phyloP scores from a whole-genome alignment of 345 rosid genomes.

The Capsella bursapastoris region DNA sequence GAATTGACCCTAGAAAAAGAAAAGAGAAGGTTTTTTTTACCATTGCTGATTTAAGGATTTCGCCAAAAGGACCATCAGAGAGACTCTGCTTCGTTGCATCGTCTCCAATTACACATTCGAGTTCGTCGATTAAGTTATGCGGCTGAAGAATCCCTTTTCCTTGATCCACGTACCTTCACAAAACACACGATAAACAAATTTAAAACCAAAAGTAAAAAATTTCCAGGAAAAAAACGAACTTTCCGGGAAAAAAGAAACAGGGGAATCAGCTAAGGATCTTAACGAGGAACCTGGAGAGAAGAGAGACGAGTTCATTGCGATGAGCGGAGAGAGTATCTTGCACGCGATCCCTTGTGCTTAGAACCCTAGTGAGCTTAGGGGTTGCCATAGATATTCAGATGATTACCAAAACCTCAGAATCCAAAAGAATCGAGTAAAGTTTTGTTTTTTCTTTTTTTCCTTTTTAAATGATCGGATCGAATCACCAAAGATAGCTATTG shows the following conservation, averaged over 20 bases:
- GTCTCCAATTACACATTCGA: slow-evolving; percentile 62
- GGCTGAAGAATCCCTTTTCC: slow-evolving; percentile 94
- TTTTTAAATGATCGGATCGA: slow-evolving; percentile 19
- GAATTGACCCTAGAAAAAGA: not conserved
- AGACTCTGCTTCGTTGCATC: slow-evolving; percentile 58
- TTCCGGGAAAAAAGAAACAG: not conserved
- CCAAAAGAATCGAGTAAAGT: not conserved
- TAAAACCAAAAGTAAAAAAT: not conserved
- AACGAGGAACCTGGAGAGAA: slow-evolving; percentile 77
- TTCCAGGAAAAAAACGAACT: not conserved
- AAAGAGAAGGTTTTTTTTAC: slow-evolving; percentile 43
- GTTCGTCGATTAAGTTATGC: slow-evolving; percentile 84
- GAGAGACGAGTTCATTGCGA: slow-evolving; percentile 89
- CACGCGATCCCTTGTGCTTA: slow-evolving; percentile 87
- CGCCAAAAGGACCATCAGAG: slow-evolving; percentile 73
- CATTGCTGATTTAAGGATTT: slow-evolving; percentile 76
- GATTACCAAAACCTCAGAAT: not conserved
- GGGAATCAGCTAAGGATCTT: not conserved
- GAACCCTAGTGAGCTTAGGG: slow-evolving; percentile 60
- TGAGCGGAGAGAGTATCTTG: slow-evolving; percentile 86
- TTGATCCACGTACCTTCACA: slow-evolving; percentile 81
- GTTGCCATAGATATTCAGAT: slow-evolving; percentile 54
- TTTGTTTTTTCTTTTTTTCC: not conserved
- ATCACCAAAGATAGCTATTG: not conserved
- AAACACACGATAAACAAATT: slow-evolving; percentile 7